phyloP scores from a whole-genome alignment of 163 green algal species.

The Scenedesmus sp. region DNA sequence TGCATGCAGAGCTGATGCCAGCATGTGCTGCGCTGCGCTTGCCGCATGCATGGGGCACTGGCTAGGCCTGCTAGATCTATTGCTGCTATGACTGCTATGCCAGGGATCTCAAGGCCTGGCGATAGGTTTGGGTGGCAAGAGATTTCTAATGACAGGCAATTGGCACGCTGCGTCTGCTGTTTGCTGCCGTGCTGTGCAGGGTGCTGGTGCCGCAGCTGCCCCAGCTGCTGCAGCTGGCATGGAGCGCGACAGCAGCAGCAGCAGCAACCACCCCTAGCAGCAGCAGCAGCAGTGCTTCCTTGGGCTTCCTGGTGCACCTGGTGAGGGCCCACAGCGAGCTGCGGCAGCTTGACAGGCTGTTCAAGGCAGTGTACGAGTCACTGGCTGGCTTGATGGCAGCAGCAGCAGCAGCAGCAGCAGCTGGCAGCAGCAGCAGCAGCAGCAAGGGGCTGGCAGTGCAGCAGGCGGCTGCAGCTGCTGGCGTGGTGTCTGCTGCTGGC shows the following conservation, averaged over 20 bases:
- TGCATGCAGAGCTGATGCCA: no score
- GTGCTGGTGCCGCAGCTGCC: conserved; percentile 33
- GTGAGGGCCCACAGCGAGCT: conserved; percentile 26
- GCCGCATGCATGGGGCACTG: no score
- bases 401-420: conserved; percentile 15
- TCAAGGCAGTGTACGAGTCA: not conserved
- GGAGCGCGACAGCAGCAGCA: conserved; percentile 31
- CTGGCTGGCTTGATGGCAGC: conserved; percentile 18
- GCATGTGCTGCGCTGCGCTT: no score
- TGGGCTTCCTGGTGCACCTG: conserved; percentile 12
- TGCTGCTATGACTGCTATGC: no score
- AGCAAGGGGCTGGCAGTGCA: no score
- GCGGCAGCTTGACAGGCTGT: conserved; percentile 26
- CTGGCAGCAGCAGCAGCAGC: not conserved
- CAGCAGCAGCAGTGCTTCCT: not conserved
- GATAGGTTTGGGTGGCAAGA: no score
- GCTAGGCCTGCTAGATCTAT: no score
- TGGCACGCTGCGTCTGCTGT: not conserved
- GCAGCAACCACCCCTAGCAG: conserved; percentile 24
- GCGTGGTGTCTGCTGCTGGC: not conserved
- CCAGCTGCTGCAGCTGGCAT: conserved; percentile 1
- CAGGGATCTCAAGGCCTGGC: no score
- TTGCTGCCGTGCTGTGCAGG: not conserved
- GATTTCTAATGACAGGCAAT: no score
- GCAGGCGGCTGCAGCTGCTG: conserved; percentile 20